phyloP scores from a whole-genome alignment of 2,329 filamentous ascomycete species.

The Fusarium coffeatum region DNA sequence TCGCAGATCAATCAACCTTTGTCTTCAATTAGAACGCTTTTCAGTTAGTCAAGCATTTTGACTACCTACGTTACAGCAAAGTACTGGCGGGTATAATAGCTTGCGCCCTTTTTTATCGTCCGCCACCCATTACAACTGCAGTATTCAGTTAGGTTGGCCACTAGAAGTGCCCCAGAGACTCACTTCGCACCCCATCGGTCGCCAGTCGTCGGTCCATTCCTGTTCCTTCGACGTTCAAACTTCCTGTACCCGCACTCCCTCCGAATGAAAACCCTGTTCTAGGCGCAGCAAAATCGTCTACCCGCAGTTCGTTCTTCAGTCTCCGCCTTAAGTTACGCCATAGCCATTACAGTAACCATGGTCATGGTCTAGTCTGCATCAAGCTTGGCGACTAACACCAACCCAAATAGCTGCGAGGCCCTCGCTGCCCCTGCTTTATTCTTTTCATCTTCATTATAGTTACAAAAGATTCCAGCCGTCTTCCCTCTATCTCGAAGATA shows the following conservation, averaged over 20 bases:
- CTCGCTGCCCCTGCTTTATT: constrained; percentile 27
- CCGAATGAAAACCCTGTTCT: constrained; percentile 33
- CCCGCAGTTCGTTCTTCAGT: constrained; percentile 19
- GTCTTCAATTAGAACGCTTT: constrained; percentile 21
- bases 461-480: constrained; percentile 8
- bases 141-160: constrained; percentile 14
- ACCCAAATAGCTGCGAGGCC: constrained; percentile 32
- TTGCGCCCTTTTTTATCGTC: constrained; percentile 10
- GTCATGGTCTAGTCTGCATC: constrained; percentile 24
- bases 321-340: constrained; percentile 30
- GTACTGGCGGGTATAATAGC: neutral
- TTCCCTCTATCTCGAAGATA: constrained; percentile 37
- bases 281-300: constrained; percentile 32
- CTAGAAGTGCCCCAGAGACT: constrained; percentile 27
- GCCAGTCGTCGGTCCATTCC: constrained; percentile 5
- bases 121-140: constrained; percentile 7
- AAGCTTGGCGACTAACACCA: constrained; percentile 28
- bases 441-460: constrained; percentile 22
- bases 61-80: constrained; percentile 20
- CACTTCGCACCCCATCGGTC: constrained; percentile 18
- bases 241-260: constrained; percentile 8
- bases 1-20: constrained; percentile 13
- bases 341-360: constrained; percentile 38
- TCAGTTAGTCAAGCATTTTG: constrained; percentile 23
- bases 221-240: constrained; percentile 5